Base-by-base conservation (phyloP, 2,329 filamentous ascomycete genomes). In the Pseudogymnoascus sp. region DNA sequence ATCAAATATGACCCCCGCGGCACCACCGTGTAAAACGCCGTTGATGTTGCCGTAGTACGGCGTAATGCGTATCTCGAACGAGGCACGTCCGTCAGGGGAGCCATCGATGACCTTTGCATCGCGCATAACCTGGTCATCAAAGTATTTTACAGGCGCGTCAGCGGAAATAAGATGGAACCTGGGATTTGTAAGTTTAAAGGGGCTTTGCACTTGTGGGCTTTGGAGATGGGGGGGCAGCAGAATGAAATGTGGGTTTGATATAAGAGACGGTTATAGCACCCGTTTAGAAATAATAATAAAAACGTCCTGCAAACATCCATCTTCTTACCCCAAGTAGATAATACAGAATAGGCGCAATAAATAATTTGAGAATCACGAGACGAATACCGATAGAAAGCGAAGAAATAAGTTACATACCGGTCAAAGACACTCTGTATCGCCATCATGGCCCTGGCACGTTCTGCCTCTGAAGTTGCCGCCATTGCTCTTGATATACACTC, bases 1-100 rank as follows among this genome's bases (percentile, higher is more conserved):
- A 69, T 86, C 84, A 65, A 83, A 83, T 48, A 84, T 80, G 4
- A 82, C 73, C 0, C 80, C 79, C 1, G 81, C 80, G 2, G 80
- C 81, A 6, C 81, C 82, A 19, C 82, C 82, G 69, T 85, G 82
- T 67, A 85, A 75, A 34, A 79, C 80, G 1, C 76, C 76, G 34
- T 76, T 74, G 51, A 76, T 69, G 70, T 84, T 84, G 66, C 77
- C 77, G 62, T 83, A 78, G 57, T 73, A 71, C 10, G 70, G 69
- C 8, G 78, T 75, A 14, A 83, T 78, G 3, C 69, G 73, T 65
- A 84, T 75, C 21, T 74, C 75, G 69, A 79, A 82, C 4, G 76
- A 75, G 1, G 74, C 75, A 0, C 73, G 75, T 8, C 77, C 72
- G 13, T 69, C 67, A 0, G 70, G 10, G 2, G 71, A 71, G 11